These are phyloP conservation scores for Multifurca ochricompacta DNA, from an alignment of 768 basidiomycete genomes.

Conservation along the genomic window DNA sequence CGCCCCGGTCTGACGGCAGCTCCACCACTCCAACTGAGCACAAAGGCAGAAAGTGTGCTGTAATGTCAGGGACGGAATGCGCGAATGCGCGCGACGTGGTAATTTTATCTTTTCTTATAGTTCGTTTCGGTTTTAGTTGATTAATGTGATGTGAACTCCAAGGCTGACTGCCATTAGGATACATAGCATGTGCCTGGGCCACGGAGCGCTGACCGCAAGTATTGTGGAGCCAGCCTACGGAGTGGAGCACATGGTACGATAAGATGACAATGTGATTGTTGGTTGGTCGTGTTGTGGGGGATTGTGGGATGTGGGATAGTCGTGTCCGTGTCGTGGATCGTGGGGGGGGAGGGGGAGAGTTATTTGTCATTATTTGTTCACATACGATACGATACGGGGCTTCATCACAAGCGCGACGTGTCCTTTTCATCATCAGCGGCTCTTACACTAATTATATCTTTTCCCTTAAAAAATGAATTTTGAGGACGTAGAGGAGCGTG, in stretches of 20 bases:
- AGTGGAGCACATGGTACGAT: constrained; percentile 2
- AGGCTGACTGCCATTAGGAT: too few relatives aligned
- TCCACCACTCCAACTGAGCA: neutral
- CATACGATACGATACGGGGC: neutral
- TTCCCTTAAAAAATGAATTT: constrained; percentile 46
- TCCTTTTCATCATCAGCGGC: constrained; percentile 7
- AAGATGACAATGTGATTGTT: constrained; percentile 3
- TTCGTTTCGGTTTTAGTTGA: too few relatives aligned
- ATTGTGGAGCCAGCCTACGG: constrained; percentile 3
- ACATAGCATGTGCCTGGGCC: constrained; percentile 1
- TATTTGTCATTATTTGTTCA: constrained; percentile 1
- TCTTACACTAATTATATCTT: neutral
- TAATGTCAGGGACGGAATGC: neutral
- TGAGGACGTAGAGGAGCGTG: constrained; percentile 95
- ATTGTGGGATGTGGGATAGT: too few relatives aligned
- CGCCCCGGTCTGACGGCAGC: neutral
- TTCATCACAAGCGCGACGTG: constrained; percentile 16
- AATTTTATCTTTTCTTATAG: too few relatives aligned
- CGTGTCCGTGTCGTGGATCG: too few relatives aligned
- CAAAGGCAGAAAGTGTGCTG: neutral
- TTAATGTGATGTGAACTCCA: too few relatives aligned
- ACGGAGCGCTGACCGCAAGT: constrained; percentile 10
- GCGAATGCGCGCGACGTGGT: too few relatives aligned
- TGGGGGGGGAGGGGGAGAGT: too few relatives aligned
- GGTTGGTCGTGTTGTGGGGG: too few relatives aligned